These are phyloP conservation scores for Lagenaria siceraria DNA, from an alignment of 306 rosid species.

Conservation along the genomic window DNA sequence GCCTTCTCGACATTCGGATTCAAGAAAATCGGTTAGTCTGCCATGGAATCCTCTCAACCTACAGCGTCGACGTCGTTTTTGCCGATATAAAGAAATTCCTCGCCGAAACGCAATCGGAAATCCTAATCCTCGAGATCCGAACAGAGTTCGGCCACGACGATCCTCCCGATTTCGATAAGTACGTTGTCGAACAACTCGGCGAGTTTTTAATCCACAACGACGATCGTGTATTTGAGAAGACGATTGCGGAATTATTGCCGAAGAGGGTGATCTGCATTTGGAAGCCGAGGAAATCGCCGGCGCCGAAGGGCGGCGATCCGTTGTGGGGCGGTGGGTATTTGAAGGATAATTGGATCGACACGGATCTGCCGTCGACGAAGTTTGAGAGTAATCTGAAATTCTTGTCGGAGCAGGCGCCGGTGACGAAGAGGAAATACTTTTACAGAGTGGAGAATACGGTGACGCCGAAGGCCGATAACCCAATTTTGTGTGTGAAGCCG, in stretches of 20 bases:
- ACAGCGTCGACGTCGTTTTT: constrained; percentile 51
- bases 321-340: constrained; percentile 55
- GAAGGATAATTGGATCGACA: constrained; percentile 71
- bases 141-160: constrained; percentile 76
- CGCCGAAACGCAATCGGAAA: constrained; percentile 51
- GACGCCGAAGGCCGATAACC: constrained; percentile 76
- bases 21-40: constrained; percentile 52
- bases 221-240: constrained; percentile 45
- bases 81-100: constrained; percentile 43
- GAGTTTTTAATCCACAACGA: constrained; percentile 57
- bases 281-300: constrained; percentile 67
- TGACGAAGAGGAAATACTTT: constrained; percentile 46
- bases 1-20: constrained; percentile 59
- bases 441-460: constrained; percentile 89
- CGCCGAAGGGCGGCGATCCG: constrained; percentile 47
- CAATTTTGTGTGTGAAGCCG: constrained; percentile 60
- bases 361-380: constrained; percentile 81
- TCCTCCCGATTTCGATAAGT: constrained; percentile 65
- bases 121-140: constrained; percentile 61
- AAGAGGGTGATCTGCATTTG: constrained; percentile 66
- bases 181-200: constrained; percentile 49
- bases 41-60: constrained; percentile 66
- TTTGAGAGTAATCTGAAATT: constrained; percentile 66
- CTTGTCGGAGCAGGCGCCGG: constrained; percentile 54
- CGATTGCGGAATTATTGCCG: constrained; percentile 49